These are phyloP conservation scores for Amaranthus hypochondriacus DNA, from an alignment of 148 eudicot genomes.

Conservation along the genomic window DNA sequence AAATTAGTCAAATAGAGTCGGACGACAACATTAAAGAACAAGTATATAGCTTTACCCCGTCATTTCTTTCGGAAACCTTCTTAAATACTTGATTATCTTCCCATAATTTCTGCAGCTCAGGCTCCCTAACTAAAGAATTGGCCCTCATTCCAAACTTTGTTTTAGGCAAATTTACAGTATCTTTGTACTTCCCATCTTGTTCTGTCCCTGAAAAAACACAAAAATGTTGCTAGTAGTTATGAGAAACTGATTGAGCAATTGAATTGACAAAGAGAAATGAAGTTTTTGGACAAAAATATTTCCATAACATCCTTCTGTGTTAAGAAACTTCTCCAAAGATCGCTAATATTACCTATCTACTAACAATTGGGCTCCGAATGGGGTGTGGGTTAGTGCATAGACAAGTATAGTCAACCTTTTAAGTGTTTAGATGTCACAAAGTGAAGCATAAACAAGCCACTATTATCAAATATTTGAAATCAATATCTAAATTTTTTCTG, in stretches of 20 bases:
- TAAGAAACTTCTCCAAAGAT: background rate
- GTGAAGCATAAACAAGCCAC: background rate
- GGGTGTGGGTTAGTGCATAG: background rate
- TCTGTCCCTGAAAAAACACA: conserved; percentile 39
- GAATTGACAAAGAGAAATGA: background rate
- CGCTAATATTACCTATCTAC: no score
- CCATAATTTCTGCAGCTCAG: conserved; percentile 97
- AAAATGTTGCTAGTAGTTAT: background rate
- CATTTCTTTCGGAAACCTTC: conserved; percentile 62
- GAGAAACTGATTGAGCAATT: background rate
- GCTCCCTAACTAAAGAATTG: conserved; percentile 79
- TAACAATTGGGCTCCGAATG: no score
- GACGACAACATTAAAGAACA: background rate
- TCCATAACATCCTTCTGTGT: background rate
- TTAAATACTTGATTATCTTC: conserved; percentile 84
- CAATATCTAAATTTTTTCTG: background rate
- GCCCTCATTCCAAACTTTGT: conserved; percentile 97
- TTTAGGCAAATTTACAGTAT: conserved; percentile 84
- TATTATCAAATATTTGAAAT: background rate
- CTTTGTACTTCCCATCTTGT: conserved; percentile 90
- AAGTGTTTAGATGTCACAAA: background rate
- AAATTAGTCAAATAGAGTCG: conserved; percentile 17
- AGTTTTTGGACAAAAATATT: background rate
- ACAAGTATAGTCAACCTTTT: background rate
- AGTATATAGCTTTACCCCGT: conserved; percentile 51